Evolutionary conservation across 2,329 filamentous ascomycete genomes (phyloP).

Genomic region (Plenodomus biglobosus): DNA sequence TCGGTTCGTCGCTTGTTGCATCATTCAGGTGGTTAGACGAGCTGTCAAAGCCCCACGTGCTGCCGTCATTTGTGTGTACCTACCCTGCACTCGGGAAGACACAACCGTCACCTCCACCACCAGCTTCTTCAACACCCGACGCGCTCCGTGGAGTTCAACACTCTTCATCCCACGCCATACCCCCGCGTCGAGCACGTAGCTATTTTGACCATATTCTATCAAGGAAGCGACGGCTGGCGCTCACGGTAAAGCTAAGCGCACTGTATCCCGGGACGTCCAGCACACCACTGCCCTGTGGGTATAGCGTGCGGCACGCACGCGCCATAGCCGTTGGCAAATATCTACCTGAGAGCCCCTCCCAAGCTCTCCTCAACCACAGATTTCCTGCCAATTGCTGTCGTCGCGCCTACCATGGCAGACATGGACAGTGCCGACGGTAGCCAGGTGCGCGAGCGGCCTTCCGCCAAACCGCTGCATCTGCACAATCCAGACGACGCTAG

Average conservation of each 20-base stretch:
- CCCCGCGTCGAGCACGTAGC: background rate
- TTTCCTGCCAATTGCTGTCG: constrained; percentile 16
- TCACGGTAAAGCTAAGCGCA: constrained; percentile 7
- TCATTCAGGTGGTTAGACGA: background rate
- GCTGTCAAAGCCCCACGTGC: background rate
- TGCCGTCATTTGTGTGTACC: constrained; percentile 3
- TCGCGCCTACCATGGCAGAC: constrained; percentile 32
- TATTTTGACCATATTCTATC: background rate
- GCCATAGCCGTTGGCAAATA: constrained; percentile 24
- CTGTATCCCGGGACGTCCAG: constrained; percentile 21
- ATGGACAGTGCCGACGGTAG: constrained; percentile 28
- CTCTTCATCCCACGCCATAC: constrained; percentile 22
- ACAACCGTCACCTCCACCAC: constrained; percentile 7
- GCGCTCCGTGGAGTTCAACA: constrained; percentile 40
- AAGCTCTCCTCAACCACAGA: constrained; percentile 11
- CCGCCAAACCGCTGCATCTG: constrained; percentile 33
- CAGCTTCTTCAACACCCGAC: constrained; percentile 28
- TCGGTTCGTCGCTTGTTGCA: background rate
- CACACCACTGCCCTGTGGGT: constrained; percentile 27
- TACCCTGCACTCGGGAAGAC: background rate
- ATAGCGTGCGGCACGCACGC: constrained; percentile 30
- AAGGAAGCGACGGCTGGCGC: constrained; percentile 2
- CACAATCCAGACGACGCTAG: constrained; percentile 44
- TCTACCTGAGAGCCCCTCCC: constrained; percentile 18
- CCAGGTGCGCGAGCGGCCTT: constrained; percentile 34